Percentiles rank a stretch among this genome's conserved stretches.
Evolutionary conservation across 441 rosid genomes (phyloP).

Genomic region (Francoa sonchifolia): DNA sequence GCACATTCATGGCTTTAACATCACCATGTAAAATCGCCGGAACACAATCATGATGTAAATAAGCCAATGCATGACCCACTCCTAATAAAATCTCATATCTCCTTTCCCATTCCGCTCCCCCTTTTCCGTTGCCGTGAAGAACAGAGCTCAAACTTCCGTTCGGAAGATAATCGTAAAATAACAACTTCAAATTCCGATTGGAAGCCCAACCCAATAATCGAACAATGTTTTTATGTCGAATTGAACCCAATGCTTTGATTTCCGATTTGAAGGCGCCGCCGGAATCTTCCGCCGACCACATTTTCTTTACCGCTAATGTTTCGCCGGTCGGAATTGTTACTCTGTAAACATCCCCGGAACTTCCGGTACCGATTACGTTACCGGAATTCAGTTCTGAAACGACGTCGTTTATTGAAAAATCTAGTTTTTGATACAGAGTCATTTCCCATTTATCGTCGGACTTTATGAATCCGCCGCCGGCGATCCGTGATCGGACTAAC

Average conservation of each 20-base stretch:
- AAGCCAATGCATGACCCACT: constrained; percentile 14
- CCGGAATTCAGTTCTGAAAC: constrained; percentile 9
- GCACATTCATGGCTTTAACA: constrained; percentile 17
- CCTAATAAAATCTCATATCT: constrained; percentile 13
- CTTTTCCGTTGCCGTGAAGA: constrained; percentile 18
- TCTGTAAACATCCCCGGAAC: constrained; percentile 16
- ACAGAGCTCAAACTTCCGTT: constrained; percentile 19
- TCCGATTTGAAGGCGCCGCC: constrained; percentile 14
- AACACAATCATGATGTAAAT: constrained; percentile 19
- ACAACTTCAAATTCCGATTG: constrained; percentile 11
- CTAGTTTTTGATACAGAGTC: constrained; percentile 17
- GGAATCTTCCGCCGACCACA: constrained; percentile 15
- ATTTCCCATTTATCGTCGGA: constrained; percentile 14
- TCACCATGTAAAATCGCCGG: constrained; percentile 17
- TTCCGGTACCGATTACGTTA: constrained; percentile 17
- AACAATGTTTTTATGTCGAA: constrained; percentile 18
- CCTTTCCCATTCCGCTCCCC: constrained; percentile 13
- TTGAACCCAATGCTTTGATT: constrained; percentile 11
- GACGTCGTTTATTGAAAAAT: constrained; percentile 12
- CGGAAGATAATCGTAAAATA: constrained; percentile 19
- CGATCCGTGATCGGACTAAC: constrained; percentile 4
- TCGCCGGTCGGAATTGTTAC: constrained; percentile 11
- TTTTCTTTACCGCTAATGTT: constrained; percentile 17
- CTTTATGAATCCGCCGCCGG: constrained; percentile 3
- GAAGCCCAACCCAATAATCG: constrained; percentile 19